phyloP scores from a whole-genome alignment of 73 alveolate genomes.

The Tetrahymena malaccensis region DNA sequence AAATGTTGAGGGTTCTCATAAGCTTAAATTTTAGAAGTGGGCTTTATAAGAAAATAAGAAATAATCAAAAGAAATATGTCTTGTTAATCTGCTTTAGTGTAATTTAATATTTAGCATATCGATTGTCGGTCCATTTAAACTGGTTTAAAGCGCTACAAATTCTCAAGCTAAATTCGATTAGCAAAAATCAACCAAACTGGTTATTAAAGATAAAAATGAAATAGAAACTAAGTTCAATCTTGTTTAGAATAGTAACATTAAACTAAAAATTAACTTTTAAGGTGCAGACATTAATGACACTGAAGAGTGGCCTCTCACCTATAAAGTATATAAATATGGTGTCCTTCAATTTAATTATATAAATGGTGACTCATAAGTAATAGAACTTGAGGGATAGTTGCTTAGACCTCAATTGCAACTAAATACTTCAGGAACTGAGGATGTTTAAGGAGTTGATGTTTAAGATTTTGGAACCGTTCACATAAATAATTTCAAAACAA shows the following conservation, averaged over 20 bases:
- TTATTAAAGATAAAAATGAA: conserved; percentile 8
- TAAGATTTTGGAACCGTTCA: conserved; percentile 56
- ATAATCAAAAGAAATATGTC: conserved; percentile 36
- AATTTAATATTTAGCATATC: conserved; percentile 52
- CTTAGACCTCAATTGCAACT: conserved; percentile 55
- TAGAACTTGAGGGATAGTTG: conserved; percentile 47
- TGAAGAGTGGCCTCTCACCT: conserved; percentile 70
- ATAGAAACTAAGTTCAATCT: conserved; percentile 18
- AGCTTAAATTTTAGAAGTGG: conserved; percentile 57
- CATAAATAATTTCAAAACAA: conserved; percentile 43
- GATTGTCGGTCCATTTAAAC: conserved; percentile 64
- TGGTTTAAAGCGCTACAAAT: conserved; percentile 48
- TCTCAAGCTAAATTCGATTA: conserved; percentile 31
- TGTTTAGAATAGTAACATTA: conserved; percentile 30
- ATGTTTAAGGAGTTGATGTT: conserved; percentile 61
- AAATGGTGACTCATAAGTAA: conserved; percentile 50
- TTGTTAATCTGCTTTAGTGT: conserved; percentile 54
- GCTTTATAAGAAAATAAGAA: conserved; percentile 26
- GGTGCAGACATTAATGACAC: conserved; percentile 49
- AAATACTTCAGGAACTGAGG: conserved; percentile 42
- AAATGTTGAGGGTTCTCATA: conserved; percentile 54
- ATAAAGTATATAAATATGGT: conserved; percentile 50
- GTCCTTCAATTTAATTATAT: conserved; percentile 36
- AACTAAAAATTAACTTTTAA: conserved; percentile 37
- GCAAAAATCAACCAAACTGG: neutral